Evolutionary conservation across 2,329 filamentous ascomycete species (phyloP).

Genomic region (Sporothrix brunneoviolacea): DNA sequence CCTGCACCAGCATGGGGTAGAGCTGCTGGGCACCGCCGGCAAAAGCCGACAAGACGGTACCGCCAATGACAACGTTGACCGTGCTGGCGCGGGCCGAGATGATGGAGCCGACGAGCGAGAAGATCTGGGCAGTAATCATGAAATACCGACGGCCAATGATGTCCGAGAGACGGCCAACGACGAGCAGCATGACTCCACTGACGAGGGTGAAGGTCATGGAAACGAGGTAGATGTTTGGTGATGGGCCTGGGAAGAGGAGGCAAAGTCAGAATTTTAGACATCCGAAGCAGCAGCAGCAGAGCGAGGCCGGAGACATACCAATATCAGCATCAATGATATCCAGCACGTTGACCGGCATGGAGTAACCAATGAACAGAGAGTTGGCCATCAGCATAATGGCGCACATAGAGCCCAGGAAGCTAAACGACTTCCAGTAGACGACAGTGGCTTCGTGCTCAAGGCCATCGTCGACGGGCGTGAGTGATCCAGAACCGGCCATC

Average conservation of each 20-base stretch:
- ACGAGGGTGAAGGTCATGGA: constrained; percentile 8
- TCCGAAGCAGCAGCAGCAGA: too few species aligned
- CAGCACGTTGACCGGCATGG: constrained; percentile 8
- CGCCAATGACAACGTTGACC: constrained; percentile 30
- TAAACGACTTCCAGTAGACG: constrained; percentile 10
- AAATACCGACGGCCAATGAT: constrained; percentile 35
- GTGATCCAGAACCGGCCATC: too few species aligned
- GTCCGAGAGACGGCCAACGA: constrained; percentile 28
- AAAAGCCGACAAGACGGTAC: constrained; percentile 29
- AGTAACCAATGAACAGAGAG: constrained; percentile 9
- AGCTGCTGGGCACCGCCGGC: constrained; percentile 33
- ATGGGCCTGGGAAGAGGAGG: constrained; percentile 1
- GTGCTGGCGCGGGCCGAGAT: constrained; percentile 28
- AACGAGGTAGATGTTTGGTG: constrained; percentile 11
- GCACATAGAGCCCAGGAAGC: constrained; percentile 1
- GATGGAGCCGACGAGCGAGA: constrained; percentile 30
- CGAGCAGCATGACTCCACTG: constrained; percentile 26
- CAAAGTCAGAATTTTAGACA: neutral
- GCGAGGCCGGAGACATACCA: neutral
- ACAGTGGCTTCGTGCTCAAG: neutral
- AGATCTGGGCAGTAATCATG: constrained; percentile 25
- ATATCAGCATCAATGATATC: constrained; percentile 10
- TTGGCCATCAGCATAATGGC: constrained; percentile 7
- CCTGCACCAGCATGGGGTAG: constrained; percentile 33
- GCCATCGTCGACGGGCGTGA: too few species aligned